Evolutionary conservation across 2,329 filamentous ascomycete species (phyloP).

Genomic region (Ceratocystis smalleyi): DNA sequence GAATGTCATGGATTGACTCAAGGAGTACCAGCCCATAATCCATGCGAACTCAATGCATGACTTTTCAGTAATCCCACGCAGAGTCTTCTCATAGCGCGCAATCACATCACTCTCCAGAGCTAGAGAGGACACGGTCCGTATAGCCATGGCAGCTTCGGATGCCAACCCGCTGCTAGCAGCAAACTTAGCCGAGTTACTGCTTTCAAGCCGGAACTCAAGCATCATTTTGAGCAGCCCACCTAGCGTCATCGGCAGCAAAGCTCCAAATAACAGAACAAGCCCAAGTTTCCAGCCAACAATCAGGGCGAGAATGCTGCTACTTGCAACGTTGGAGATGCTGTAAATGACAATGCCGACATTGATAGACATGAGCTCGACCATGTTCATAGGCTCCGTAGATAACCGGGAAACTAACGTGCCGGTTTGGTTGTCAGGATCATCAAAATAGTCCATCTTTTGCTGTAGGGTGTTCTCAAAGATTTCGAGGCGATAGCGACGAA

Average conservation of each 20-base stretch:
- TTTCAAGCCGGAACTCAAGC: conserved; percentile 33
- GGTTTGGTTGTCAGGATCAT: conserved; percentile 25
- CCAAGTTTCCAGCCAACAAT: conserved; percentile 36
- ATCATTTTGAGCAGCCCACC: conserved; percentile 35
- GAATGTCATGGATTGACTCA: conserved; percentile 28
- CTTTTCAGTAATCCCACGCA: conserved; percentile 23
- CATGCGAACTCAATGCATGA: conserved; percentile 23
- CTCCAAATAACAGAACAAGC: conserved; percentile 32
- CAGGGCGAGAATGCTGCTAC: conserved; percentile 32
- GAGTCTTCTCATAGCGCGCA: conserved; percentile 23
- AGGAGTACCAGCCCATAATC: conserved; percentile 29
- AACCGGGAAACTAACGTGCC: conserved; percentile 28
- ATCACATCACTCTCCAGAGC: conserved; percentile 32
- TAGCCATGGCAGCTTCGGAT: conserved; percentile 34
- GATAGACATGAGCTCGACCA: conserved; percentile 36
- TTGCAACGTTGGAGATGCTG: conserved; percentile 31
- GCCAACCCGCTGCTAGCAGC: conserved; percentile 34
- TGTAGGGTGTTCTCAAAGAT: conserved; percentile 37
- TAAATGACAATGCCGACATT: conserved; percentile 35
- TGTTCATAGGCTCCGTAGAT: conserved; percentile 29
- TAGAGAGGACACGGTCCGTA: conserved; percentile 34
- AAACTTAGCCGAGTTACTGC: conserved; percentile 30
- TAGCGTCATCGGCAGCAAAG: conserved; percentile 30
- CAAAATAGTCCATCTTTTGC: conserved; percentile 38
- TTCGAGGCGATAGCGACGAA: conserved; percentile 26